A percentile compares a stretch with the other conserved stretches of the same genome.
Conservation (phyloP, 2,329 filamentous ascomycete genomes). For the Claviceps pusilla region DNA sequence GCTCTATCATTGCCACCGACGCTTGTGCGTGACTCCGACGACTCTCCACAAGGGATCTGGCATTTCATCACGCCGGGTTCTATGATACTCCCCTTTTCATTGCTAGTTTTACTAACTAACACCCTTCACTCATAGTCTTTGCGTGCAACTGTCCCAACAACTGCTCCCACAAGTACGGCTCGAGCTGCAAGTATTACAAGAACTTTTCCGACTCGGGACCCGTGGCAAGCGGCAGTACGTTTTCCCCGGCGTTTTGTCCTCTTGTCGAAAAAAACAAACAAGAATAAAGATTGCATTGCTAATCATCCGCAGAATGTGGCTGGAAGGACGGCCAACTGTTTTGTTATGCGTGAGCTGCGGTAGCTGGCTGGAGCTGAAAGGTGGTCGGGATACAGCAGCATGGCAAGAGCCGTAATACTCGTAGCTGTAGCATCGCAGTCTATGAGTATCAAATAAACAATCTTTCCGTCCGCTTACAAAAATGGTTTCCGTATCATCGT, state of each 20-base stretch:
- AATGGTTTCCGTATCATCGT: no score
- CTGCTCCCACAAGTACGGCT: neutral
- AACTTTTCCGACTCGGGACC: neutral
- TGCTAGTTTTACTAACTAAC: no score
- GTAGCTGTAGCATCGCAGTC: neutral
- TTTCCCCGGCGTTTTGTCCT: no score
- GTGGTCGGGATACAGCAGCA: neutral
- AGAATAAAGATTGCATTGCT: neutral
- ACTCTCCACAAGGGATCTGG: no score
- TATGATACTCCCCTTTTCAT: neutral
- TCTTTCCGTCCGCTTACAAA: no score
- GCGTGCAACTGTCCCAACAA: neutral
- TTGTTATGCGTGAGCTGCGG: neutral
- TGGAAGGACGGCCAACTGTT: neutral
- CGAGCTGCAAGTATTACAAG: neutral
- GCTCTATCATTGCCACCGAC: neutral
- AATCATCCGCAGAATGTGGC: neutral
- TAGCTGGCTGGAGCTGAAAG: neutral
- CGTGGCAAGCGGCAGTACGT: neutral
- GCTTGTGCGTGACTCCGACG: neutral
- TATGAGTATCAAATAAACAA: no score
- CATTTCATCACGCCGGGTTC: no score
- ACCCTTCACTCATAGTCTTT: neutral
- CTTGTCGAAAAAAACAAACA: neutral
- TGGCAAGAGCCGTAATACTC: neutral